Conservation (phyloP, 1,284 basidiomycete genomes). For the Amylostereum areolatum region DNA sequence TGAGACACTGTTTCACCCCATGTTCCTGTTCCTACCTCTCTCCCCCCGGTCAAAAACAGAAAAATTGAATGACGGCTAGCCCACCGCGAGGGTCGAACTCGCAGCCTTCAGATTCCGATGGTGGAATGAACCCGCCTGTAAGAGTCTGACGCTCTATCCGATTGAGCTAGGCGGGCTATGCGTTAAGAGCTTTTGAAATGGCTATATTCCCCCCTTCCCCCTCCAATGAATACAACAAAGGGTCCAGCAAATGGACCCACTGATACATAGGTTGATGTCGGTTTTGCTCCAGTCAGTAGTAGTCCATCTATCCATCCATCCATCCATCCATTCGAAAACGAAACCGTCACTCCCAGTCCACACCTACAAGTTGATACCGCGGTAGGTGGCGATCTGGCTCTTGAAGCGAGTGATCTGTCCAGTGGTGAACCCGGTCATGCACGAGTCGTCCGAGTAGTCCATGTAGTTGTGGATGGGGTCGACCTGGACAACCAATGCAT, state of each 20-base stretch:
- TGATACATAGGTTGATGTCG: too few relatives aligned
- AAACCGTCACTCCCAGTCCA: too few relatives aligned
- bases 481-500: slow-evolving; percentile 3
- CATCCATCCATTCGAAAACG: too few relatives aligned
- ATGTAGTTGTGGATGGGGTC: slow-evolving; percentile 40
- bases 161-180: slow-evolving; percentile 75
- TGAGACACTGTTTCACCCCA: too few relatives aligned
- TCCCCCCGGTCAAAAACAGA: too few relatives aligned
- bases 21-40: too few relatives aligned
- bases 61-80: slow-evolving; percentile 33
- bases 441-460: slow-evolving; percentile 25
- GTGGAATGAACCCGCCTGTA: slow-evolving; percentile 22
- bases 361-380: slow-evolving; percentile 23
- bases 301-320: too few relatives aligned
- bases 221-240: too few relatives aligned
- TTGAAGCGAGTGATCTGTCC: slow-evolving; percentile 35
- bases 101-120: slow-evolving; percentile 72
- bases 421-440: slow-evolving; percentile 42
- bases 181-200: not conserved
- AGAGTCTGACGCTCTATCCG: slow-evolving; percentile 84
- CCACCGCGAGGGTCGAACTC: slow-evolving; percentile 91
- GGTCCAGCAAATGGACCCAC: too few relatives aligned
- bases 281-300: too few relatives aligned
- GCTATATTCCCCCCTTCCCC: too few relatives aligned
- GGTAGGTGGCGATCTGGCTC: slow-evolving; percentile 42